Base-by-base conservation (phyloP, 192 early-diverging fungal species). In the Radiomyces spectabilis region DNA sequence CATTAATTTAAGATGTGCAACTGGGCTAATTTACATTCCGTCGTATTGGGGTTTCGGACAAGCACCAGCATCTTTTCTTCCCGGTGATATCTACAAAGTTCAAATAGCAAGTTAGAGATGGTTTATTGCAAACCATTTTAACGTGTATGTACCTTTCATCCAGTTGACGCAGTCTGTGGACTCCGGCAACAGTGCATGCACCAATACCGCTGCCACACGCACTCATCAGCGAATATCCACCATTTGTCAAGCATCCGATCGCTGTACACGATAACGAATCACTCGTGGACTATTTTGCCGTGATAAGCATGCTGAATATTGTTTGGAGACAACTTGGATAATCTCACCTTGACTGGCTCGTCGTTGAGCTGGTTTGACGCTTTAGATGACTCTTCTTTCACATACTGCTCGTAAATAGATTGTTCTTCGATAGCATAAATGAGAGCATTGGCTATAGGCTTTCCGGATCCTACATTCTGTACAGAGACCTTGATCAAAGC, bases 221-320 rank as follows among this genome's bases (percentile, higher is more conserved):
- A 22, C 74, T 52, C 10, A 68, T 71, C 32, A 84, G 71, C 16
- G 86, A 85, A 51, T 79, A 89, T 12, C 79, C 68, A 4, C 85
- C 87, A 5, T 80, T 80, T 3, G 85, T 88, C 16, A 88, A 51
- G 57, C 84, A 87, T 12, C 89, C 89, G 47, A 92, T 72, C n/a
- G 46, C 25, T 8, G 24, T 27, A 81, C 37, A 58, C 39, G 26
- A 15, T 42, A 44, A 18, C 15, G 16, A 18, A 29, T 53, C 32
- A 40, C 18, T 31, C 10, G 40, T 26, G 43, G n/a, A n/a, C n/a
- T n/a, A n/a, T n/a, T n/a, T n/a, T n/a, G n/a, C n/a, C n/a, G n/a
- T n/a, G n/a, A n/a, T n/a, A n/a, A n/a, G n/a, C n/a, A n/a, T n/a
- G n/a, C n/a, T n/a, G n/a, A n/a, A n/a, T n/a, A n/a, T n/a, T n/a